Percentiles rank a stretch among this genome's conserved stretches.
Evolutionary conservation across 768 basidiomycete species (phyloP).

Genomic region (Boletus sensibilis): DNA sequence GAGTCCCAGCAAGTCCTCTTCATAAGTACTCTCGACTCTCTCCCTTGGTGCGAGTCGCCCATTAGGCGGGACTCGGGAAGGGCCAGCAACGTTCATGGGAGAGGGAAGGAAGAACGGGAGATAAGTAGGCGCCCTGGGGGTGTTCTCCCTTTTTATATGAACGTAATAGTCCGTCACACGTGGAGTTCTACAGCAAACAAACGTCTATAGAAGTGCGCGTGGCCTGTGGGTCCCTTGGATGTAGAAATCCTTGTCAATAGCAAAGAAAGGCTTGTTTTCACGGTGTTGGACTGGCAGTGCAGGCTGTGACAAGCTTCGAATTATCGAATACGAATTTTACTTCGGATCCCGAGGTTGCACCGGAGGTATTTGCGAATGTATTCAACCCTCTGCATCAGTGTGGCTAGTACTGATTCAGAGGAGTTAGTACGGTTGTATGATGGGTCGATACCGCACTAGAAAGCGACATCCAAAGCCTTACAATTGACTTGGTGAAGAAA

Average conservation of each 20-base stretch:
- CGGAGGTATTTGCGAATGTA: no score
- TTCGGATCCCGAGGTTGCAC: background rate
- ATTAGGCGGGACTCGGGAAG: constrained; percentile 15
- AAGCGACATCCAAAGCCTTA: background rate
- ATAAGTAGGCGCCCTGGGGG: background rate
- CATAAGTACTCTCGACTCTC: constrained; percentile 25
- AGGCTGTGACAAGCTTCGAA: background rate
- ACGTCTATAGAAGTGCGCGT: background rate
- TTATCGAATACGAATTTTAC: background rate
- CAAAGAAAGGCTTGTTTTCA: background rate
- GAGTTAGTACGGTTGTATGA: background rate
- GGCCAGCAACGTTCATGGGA: constrained; percentile 29
- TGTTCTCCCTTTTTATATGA: constrained; percentile 2
- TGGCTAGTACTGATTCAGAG: background rate
- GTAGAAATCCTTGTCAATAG: background rate
- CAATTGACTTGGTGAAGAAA: background rate
- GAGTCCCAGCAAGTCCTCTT: constrained; percentile 24
- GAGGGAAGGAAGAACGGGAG: constrained; percentile 11
- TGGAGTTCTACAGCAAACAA: constrained; percentile 1
- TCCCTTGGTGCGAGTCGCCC: background rate
- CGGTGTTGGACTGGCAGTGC: background rate
- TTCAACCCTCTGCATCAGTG: no score
- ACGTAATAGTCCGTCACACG: background rate
- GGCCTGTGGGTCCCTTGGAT: background rate
- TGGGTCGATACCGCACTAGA: background rate